A percentile compares a stretch with the other conserved stretches of the same genome.
phyloP scores from a whole-genome alignment of 257 asterid genomes.

The Solanum corneliomulleri region DNA sequence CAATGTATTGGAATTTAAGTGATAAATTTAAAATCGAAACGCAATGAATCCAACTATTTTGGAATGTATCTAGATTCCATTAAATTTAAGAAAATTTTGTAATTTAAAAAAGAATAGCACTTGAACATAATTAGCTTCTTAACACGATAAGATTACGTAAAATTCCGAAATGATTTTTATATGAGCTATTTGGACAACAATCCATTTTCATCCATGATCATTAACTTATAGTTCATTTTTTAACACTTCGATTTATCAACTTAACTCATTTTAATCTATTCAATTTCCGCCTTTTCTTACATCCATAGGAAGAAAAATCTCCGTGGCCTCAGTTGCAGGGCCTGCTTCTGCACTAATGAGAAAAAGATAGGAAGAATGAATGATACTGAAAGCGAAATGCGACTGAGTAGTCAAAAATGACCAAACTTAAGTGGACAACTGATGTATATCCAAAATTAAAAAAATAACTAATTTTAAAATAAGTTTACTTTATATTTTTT shows the following conservation, averaged over 20 bases:
- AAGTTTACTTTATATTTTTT: no score
- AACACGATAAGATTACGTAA: no score
- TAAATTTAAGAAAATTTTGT: no score
- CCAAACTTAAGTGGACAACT: background rate
- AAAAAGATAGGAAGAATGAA: background rate
- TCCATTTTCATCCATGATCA: background rate
- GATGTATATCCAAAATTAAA: background rate
- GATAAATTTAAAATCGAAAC: no score
- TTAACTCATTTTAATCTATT: no score
- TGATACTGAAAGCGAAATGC: background rate
- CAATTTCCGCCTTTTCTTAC: no score
- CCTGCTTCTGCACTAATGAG: background rate
- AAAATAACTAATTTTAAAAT: no score
- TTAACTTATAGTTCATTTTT: no score
- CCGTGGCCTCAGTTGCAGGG: background rate
- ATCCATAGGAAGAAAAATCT: background rate
- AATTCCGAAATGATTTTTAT: background rate
- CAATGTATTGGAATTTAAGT: no score
- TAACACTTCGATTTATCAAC: rapidly evolving
- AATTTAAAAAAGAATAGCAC: no score
- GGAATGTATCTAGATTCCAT: no score
- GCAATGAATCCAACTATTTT: no score
- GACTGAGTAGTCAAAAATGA: background rate
- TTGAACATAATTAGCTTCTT: background rate
- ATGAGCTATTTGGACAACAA: background rate